Conservation (phyloP, 768 basidiomycete species). For the Rhizopogon vesiculosus region DNA sequence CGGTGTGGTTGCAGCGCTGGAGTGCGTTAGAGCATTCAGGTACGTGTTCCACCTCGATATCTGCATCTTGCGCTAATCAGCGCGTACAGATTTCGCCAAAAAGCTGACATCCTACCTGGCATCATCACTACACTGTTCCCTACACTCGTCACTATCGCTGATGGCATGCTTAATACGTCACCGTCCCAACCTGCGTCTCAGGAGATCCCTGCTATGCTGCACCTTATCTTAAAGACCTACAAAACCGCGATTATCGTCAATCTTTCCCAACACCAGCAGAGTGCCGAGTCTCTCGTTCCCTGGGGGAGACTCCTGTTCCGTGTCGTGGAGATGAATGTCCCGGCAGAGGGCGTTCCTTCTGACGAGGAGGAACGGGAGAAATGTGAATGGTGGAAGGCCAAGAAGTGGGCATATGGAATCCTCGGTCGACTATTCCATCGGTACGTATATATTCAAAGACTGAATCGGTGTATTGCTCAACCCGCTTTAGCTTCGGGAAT, state of each 20-base stretch:
- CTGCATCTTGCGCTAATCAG: neutral
- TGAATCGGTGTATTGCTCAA: constrained; percentile 2
- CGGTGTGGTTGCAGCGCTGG: constrained; percentile 73
- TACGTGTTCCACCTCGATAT: constrained; percentile 6
- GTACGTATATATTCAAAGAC: constrained; percentile 22
- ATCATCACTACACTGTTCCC: constrained; percentile 68
- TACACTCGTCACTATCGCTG: constrained; percentile 68
- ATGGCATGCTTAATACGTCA: constrained; percentile 59
- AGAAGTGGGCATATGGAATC: constrained; percentile 90
- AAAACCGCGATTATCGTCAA: constrained; percentile 75
- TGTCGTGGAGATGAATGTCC: constrained; percentile 70
- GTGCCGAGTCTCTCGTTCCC: constrained; percentile 68
- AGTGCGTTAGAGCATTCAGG: constrained; percentile 62
- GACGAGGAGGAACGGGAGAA: constrained; percentile 74
- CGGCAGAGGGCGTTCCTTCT: constrained; percentile 58
- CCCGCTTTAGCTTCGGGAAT: constrained; percentile 62
- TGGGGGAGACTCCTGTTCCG: constrained; percentile 85
- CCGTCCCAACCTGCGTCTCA: constrained; percentile 47
- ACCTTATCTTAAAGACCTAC: constrained; percentile 85
- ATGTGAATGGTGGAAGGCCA: constrained; percentile 86
- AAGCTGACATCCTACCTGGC: constrained; percentile 50
- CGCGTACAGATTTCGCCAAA: constrained; percentile 70
- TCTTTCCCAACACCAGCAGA: constrained; percentile 72
- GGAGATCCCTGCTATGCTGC: constrained; percentile 80
- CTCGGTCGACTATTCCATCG: constrained; percentile 78